phyloP scores from a whole-genome alignment of 2,329 filamentous ascomycete genomes.

The Epichloe sylvatica region DNA sequence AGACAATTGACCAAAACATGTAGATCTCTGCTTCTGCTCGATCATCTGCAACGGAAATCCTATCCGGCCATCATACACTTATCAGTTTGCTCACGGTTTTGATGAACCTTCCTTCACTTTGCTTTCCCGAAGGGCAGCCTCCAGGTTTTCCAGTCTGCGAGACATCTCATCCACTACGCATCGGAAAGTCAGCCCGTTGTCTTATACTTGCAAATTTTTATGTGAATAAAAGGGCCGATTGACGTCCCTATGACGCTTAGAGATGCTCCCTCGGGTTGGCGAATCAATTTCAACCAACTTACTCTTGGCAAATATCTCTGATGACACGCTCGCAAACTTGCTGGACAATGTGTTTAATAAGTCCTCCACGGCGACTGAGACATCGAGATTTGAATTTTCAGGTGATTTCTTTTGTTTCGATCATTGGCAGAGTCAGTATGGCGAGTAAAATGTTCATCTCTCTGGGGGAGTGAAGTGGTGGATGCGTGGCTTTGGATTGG shows the following conservation, averaged over 20 bases:
- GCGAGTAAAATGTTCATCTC: neutral
- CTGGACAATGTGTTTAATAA: conserved; percentile 69
- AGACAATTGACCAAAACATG: neutral
- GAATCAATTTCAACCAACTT: conserved; percentile 19
- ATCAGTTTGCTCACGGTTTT: conserved; percentile 16
- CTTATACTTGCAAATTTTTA: neutral
- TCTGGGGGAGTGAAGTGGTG: neutral
- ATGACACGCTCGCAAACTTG: conserved; percentile 75
- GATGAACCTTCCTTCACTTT: conserved; percentile 30
- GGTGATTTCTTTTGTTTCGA: conserved; percentile 10
- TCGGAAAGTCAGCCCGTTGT: conserved; percentile 6
- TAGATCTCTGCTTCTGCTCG: neutral
- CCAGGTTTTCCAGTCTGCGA: conserved; percentile 67
- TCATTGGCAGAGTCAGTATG: neutral
- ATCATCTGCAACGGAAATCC: neutral
- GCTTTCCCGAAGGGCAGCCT: conserved; percentile 52
- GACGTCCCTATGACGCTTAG: neutral
- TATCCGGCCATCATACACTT: too few species aligned
- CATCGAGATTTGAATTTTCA: conserved; percentile 44
- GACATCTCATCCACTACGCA: conserved; percentile 88
- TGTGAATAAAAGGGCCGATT: neutral
- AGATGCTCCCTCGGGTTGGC: neutral
- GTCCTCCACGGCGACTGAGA: conserved; percentile 71
- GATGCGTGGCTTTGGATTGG: neutral
- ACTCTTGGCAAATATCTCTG: conserved; percentile 84